Base-by-base conservation (phyloP, 768 basidiomycete species). In the Royoungia palumana region DNA sequence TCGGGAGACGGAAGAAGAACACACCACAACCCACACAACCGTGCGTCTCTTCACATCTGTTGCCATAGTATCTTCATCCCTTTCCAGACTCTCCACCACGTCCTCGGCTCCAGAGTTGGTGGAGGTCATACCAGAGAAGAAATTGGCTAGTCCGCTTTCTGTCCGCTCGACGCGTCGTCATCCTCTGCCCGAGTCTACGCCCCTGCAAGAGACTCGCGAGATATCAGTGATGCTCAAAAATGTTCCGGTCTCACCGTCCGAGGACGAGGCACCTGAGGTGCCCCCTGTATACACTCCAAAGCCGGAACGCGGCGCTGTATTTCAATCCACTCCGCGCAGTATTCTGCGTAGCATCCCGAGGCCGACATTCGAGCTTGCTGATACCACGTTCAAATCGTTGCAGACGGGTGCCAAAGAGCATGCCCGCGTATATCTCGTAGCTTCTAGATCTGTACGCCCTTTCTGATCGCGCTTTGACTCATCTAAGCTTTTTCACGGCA, bases 221-320 rank as follows among this genome's bases (percentile, higher is more conserved):
- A 75, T 81, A 14, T 83, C 82, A 11, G 68, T 69, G 51, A 75
- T 77, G 63, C 69, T 82, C 51, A 79, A 77, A 56, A 67, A 72
- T 20, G 66, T 49, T 43, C 65, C 76, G 13, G 55, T 71, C 25
- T 75, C 78, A 6, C 74, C 78, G 9, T 54, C 55, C 9, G 62
- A 55, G 27, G 55, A 62, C 30, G 56, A 43, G 32, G 19, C 36
- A 3, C n/a, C 46, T 13, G 38, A 27, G 34, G 28, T 36, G 20
- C 41, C 40, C 12, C 25, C 50, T 11, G 24, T 13, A 25, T 22
- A 34, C 13, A 61, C 64, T 9, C 62, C 65, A 4, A 22, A 37
- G 0, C 61, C 60, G 41, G 62, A 60, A 5, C 52, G 38, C 4
- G 47, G 34, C 25, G 1, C 46, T 6, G 7, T 60, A 35, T 36